Conservation (phyloP, 768 basidiomycete genomes). For the Hydnomerulius pinastri region DNA sequence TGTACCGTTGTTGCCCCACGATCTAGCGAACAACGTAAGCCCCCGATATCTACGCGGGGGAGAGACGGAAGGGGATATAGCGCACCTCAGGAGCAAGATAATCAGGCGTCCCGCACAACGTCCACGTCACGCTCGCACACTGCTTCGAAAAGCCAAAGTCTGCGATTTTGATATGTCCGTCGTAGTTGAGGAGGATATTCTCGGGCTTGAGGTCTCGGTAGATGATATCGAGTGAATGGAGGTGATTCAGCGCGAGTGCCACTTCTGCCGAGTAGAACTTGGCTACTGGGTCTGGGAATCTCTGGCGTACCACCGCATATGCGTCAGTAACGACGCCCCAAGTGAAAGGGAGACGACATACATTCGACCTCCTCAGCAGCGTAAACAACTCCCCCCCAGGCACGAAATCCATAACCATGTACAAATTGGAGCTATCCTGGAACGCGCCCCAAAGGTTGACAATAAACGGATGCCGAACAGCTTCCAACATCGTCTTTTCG, state of each 20-base stretch:
- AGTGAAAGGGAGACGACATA: constrained; percentile 39
- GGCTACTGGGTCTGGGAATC: constrained; percentile 96
- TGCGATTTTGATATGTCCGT: constrained; percentile 96
- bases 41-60: too few relatives aligned
- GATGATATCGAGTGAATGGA: constrained; percentile 86
- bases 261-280: constrained; percentile 98
- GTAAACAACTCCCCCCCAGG: constrained; percentile 98
- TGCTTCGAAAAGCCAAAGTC: constrained; percentile 97
- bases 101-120: constrained; percentile 93
- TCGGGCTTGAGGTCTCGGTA: constrained; percentile 99
- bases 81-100: constrained; percentile 93
- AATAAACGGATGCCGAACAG: constrained; percentile 89
- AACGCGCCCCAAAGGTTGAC: constrained; percentile 96
- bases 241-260: constrained; percentile 86
- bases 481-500: constrained; percentile 84
- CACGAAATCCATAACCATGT: constrained; percentile 98
- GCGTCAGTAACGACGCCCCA: constrained; percentile 14
- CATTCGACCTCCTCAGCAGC: constrained; percentile 85
- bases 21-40: too few relatives aligned
- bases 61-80: constrained; percentile 27
- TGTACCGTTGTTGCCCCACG: constrained; percentile 82
- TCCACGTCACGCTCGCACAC: constrained; percentile 88
- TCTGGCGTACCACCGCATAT: constrained; percentile 49
- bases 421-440: constrained; percentile 89
- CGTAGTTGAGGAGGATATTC: constrained; percentile 89